phyloP scores from a whole-genome alignment of 352 stramenopile genomes.

The Pythium periplocum region DNA sequence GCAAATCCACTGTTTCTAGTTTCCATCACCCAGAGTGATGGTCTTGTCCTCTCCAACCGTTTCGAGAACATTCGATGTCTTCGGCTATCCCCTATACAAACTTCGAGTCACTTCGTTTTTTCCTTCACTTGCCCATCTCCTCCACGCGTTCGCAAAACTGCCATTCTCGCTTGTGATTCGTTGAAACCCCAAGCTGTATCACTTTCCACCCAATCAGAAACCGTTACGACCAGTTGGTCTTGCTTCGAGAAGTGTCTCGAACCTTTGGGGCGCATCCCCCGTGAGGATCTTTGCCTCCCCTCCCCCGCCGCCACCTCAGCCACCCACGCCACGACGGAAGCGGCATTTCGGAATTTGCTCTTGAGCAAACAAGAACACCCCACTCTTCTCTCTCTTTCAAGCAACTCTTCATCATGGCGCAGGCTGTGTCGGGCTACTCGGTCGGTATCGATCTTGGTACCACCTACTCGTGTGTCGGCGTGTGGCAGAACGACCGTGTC shows the following conservation, averaged over 20 bases:
- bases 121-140: too few relatives aligned
- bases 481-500: constrained; percentile 97
- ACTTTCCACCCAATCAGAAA: constrained; percentile 11
- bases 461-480: constrained; percentile 96
- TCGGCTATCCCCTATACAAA: constrained; percentile 8
- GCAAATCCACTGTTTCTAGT: constrained; percentile 4
- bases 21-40: not conserved
- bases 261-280: not conserved
- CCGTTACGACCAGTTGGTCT: constrained; percentile 8
- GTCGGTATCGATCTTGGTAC: constrained; percentile 98
- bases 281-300: constrained; percentile 1
- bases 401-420: constrained; percentile 17
- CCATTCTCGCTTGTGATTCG: too few relatives aligned
- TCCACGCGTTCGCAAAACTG: too few relatives aligned
- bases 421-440: constrained; percentile 18
- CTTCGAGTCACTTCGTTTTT: constrained; percentile 3
- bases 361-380: constrained; percentile 14
- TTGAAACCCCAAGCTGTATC: not conserved
- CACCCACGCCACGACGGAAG: not conserved
- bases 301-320: not conserved
- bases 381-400: constrained; percentile 3
- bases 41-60: not conserved
- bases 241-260: constrained; percentile 20
- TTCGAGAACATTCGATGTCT: constrained; percentile 24
- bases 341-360: constrained; percentile 25